These are phyloP conservation scores for Zygoascus bituminiphila DNA, from an alignment of 805 yeast species.

Conservation along the genomic window DNA sequence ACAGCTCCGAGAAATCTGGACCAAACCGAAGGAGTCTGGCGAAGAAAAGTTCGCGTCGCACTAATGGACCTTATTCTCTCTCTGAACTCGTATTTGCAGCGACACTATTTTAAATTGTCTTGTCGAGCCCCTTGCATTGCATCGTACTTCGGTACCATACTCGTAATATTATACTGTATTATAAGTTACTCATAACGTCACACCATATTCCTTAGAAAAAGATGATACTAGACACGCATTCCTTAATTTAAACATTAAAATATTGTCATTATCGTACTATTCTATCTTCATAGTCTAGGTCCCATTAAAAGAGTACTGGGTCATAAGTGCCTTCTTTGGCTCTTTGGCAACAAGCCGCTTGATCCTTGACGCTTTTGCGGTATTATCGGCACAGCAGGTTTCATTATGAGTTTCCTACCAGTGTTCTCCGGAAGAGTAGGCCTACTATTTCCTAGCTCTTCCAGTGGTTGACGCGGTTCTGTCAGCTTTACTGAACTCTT, in stretches of 20 bases:
- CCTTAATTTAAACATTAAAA: not conserved
- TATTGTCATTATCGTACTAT: not conserved
- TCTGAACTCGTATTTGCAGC: too few relatives aligned
- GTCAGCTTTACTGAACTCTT: not conserved
- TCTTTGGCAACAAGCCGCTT: not conserved
- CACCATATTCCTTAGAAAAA: too few relatives aligned
- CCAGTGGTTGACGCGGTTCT: slow-evolving; percentile 7
- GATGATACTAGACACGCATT: too few relatives aligned
- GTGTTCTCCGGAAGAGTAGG: not conserved
- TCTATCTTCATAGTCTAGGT: too few relatives aligned
- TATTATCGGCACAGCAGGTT: not conserved
- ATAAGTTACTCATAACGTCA: too few relatives aligned
- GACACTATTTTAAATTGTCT: too few relatives aligned
- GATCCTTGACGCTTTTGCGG: not conserved
- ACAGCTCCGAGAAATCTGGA: slow-evolving; percentile 9
- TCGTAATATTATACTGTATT: too few relatives aligned
- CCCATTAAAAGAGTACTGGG: too few relatives aligned
- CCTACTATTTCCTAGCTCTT: slow-evolving; percentile 1
- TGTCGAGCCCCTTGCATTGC: too few relatives aligned
- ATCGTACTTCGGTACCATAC: too few relatives aligned
- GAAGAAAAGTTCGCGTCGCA: not conserved
- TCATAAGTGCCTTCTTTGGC: not conserved
- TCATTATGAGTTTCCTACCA: not conserved
- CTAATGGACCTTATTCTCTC: too few relatives aligned
- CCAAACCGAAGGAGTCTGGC: not conserved